phyloP scores from a whole-genome alignment of 345 rosid species.

The Dimocarpus longan region DNA sequence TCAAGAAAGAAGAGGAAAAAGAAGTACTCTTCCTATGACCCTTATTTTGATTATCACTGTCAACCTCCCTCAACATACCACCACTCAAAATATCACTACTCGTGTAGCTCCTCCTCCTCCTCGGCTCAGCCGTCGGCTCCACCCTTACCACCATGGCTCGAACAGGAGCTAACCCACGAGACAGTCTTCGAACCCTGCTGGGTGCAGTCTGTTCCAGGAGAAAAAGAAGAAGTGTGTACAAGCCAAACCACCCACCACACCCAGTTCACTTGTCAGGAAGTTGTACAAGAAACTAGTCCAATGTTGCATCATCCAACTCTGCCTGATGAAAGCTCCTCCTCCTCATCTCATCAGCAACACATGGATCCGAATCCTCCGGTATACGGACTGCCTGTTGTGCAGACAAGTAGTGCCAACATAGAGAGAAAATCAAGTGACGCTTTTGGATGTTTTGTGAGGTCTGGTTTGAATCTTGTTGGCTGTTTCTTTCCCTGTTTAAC shows the following conservation, averaged over 20 bases:
- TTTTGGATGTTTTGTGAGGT: slow-evolving; percentile 38
- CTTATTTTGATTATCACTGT: background rate
- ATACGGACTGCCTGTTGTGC: slow-evolving; percentile 39
- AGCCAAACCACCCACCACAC: background rate
- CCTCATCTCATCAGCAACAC: slow-evolving; percentile 24
- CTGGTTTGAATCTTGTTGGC: slow-evolving; percentile 38
- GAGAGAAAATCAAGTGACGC: slow-evolving; percentile 33
- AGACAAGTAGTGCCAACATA: slow-evolving; percentile 1
- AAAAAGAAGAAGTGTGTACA: background rate
- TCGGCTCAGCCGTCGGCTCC: slow-evolving; percentile 62
- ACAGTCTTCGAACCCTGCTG: background rate
- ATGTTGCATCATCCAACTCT: background rate
- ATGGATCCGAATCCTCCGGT: slow-evolving; percentile 40
- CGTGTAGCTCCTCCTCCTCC: slow-evolving; percentile 11
- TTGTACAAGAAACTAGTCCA: slow-evolving; percentile 21
- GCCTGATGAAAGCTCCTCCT: slow-evolving; percentile 15
- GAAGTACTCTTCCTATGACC: slow-evolving; percentile 11
- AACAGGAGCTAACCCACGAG: slow-evolving; percentile 23
- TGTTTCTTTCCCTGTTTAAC: slow-evolving; percentile 61
- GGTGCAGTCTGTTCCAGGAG: slow-evolving; percentile 21
- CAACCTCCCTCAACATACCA: slow-evolving; percentile 21
- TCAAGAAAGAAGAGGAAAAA: slow-evolving; percentile 48
- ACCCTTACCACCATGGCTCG: slow-evolving; percentile 60
- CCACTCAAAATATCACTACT: slow-evolving; percentile 18
- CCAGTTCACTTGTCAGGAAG: slow-evolving; percentile 29